Evolutionary conservation across 192 early-diverging fungal genomes (phyloP), one percentile per base, ranked within the genome.

Genomic region (Umbelopsis sp.): DNA sequence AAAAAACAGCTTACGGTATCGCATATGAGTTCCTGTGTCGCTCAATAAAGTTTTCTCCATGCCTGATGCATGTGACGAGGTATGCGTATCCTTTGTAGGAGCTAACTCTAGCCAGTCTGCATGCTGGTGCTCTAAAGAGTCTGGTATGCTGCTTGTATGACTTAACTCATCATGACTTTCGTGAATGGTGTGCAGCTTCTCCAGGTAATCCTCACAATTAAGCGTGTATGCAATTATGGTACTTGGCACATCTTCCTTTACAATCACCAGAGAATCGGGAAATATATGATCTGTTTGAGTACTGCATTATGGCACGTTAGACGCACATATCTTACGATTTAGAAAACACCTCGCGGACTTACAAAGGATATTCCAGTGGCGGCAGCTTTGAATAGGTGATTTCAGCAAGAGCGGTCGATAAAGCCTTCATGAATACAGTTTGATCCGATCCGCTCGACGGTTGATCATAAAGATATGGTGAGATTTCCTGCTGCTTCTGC

Each of bases 151-250:
- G 2, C 20, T 49, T 20, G 51, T 59, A 17, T 74, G 67, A 0
- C 29, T 31, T 29, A 32, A 59, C 34, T 31, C 51, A 21, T 44
- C 43, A 21, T 62, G 29, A 34, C 44, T 43, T 47, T 24, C 38
- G 32, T 47, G 52, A 20, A 75, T 78, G 38, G 71, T 69, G 24
- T 82, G 77, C 3, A 93, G 74, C 68, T 91, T 87, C 12, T 90
- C 87, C 5, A 85, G 80, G 65, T 94, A 94, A 7, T 89, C 85
- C 50, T 81, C 75, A 2, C 88, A 93, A 47, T 84, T 88, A 43
- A 98, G 77, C 0, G 96, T 91, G 67, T 91, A 91, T 2, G 97
- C 92, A 69, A 98, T 94, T 66, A 98, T 96, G 0, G 94, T 95
- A 74, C 93, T 94, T 4, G 94, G 95, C 72, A 97, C 95, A 67